phyloP scores from a whole-genome alignment of 1,284 basidiomycete genomes.

The Ganoderma multipileum region DNA sequence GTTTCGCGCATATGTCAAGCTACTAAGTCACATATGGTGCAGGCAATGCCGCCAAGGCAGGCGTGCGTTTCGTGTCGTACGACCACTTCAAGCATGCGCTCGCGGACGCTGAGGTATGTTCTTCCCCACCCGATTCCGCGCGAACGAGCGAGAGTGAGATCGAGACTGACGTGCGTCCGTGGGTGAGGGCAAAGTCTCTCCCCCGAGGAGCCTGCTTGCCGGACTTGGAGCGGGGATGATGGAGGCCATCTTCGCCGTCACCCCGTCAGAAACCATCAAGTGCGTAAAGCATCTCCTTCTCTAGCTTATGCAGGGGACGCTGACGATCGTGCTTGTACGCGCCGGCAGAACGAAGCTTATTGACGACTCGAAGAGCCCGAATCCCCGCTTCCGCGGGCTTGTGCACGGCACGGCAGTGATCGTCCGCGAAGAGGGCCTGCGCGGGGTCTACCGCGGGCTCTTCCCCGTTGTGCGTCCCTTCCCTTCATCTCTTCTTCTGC shows the following conservation, averaged over 20 bases:
- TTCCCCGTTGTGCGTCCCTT: constrained; percentile 87
- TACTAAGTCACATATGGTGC: neutral
- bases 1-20: neutral
- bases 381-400: constrained; percentile 89
- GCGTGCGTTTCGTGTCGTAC: constrained; percentile 94
- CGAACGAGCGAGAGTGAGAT: neutral
- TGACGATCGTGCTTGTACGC: neutral
- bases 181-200: constrained; percentile 85
- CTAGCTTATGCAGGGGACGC: neutral
- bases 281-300: constrained; percentile 44
- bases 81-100: constrained; percentile 91
- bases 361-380: constrained; percentile 87
- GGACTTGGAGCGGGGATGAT: constrained; percentile 95
- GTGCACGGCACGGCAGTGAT: constrained; percentile 88
- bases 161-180: constrained; percentile 18
- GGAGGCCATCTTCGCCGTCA: constrained; percentile 95
- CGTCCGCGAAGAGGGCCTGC: constrained; percentile 83
- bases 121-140: neutral
- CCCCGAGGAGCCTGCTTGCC: constrained; percentile 85
- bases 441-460: constrained; percentile 90
- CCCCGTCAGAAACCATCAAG: constrained; percentile 99
- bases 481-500: no score
- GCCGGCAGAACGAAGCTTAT: constrained; percentile 91
- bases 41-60: constrained; percentile 87
- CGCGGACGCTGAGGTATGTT: constrained; percentile 79